Conservation (phyloP, 2,329 filamentous ascomycete genomes). For the Cladosporium sp. region DNA sequence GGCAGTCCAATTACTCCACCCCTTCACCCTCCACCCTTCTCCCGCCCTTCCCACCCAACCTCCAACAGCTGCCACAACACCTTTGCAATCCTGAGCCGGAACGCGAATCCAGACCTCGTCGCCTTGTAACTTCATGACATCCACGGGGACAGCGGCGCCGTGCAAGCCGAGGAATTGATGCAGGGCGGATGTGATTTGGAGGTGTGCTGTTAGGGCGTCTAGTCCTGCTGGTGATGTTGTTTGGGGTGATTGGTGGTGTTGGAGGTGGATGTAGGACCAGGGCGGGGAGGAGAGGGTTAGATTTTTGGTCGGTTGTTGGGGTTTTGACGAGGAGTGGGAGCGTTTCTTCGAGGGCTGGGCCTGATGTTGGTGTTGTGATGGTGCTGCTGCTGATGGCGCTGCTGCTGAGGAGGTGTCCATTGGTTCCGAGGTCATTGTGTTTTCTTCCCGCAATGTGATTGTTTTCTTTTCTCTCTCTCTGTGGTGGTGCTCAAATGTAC, state of each 20-base stretch:
- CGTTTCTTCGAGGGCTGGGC: not conserved
- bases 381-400: not conserved
- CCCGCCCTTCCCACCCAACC: slow-evolving; percentile 55
- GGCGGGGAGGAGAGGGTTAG: slow-evolving; percentile 36
- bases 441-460: not conserved
- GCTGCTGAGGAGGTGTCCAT: not conserved
- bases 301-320: not conserved
- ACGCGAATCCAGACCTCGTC: slow-evolving; percentile 61
- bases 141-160: slow-evolving; percentile 63
- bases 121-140: slow-evolving; percentile 61
- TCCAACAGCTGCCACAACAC: slow-evolving; percentile 61
- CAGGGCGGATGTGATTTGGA: slow-evolving; percentile 61
- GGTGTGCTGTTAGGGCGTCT: slow-evolving; percentile 59
- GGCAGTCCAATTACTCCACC: slow-evolving; percentile 62
- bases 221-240: slow-evolving; percentile 29
- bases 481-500: not conserved
- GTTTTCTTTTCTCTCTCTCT: not conserved
- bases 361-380: not conserved
- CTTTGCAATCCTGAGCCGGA: slow-evolving; percentile 56
- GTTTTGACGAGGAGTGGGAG: not conserved
- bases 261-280: slow-evolving; percentile 42
- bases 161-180: slow-evolving; percentile 66
- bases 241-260: slow-evolving; percentile 25
- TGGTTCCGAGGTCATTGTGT: not conserved
- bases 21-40: slow-evolving; percentile 48